These are phyloP conservation scores for Botrytis byssoidea DNA, from an alignment of 2,329 filamentous ascomycete genomes.

Conservation along the genomic window DNA sequence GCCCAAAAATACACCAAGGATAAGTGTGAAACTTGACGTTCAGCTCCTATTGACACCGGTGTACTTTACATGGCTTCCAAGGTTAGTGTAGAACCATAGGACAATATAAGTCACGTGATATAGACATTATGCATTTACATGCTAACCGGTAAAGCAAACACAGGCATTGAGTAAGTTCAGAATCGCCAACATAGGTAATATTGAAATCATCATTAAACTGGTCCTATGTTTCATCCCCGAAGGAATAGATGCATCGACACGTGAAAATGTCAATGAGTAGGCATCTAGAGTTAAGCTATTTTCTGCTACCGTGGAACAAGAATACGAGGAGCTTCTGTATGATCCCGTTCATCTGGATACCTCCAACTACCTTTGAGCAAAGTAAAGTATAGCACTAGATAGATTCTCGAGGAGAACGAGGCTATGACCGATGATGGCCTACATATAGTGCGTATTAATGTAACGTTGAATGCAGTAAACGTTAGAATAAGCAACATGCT, in stretches of 20 bases:
- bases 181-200: background rate
- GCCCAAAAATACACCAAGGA: background rate
- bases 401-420: background rate
- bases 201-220: background rate
- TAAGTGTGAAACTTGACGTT: background rate
- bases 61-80: background rate
- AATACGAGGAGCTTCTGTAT: background rate
- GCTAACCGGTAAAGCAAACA: background rate
- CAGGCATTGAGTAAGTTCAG: background rate
- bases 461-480: background rate
- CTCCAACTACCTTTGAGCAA: background rate
- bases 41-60: background rate
- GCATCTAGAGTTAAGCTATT: background rate
- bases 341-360: background rate
- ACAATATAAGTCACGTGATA: background rate
- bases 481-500: constrained; percentile 1
- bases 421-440: background rate
- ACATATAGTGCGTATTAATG: background rate
- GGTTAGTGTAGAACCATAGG: background rate
- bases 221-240: background rate
- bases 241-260: background rate
- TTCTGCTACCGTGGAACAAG: background rate
- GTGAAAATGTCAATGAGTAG: background rate
- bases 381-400: background rate
- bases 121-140: background rate